Percentiles rank a stretch among this genome's conserved stretches.
Conservation (phyloP, 345 rosid species). For the Salix viminalis region DNA sequence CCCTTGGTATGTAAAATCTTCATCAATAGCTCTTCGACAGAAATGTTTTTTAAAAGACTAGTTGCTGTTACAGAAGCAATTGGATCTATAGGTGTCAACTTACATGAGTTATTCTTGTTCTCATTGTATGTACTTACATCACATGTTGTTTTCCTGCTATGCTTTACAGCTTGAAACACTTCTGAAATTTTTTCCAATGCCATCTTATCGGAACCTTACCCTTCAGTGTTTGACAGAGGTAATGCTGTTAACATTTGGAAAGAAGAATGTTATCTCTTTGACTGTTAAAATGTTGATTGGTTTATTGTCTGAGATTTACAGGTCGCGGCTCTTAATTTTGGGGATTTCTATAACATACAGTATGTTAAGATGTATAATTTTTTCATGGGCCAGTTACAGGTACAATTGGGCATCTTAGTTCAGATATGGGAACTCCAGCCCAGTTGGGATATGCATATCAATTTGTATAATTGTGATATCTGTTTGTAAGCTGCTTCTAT, state of each 20-base stretch:
- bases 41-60: background rate
- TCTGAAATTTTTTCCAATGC: constrained; percentile 71
- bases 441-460: background rate
- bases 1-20: constrained; percentile 57
- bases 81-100: constrained; percentile 14
- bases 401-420: constrained; percentile 14
- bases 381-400: constrained; percentile 89
- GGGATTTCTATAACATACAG: constrained; percentile 77
- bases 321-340: constrained; percentile 91
- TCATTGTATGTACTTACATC: constrained; percentile 10
- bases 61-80: background rate
- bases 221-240: constrained; percentile 98
- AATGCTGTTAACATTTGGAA: background rate
- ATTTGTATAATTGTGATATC: background rate
- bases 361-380: constrained; percentile 74
- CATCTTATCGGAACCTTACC: constrained; percentile 85
- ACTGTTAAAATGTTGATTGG: background rate
- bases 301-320: constrained; percentile 27
- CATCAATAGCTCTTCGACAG: background rate
- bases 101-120: constrained; percentile 10
- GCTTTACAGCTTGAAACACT: constrained; percentile 85
- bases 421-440: background rate
- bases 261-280: background rate
- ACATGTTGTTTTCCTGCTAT: constrained; percentile 4
- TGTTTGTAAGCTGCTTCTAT: background rate